Base-by-base conservation (phyloP, 2,329 filamentous ascomycete species). In the Macrophomina tecta region DNA sequence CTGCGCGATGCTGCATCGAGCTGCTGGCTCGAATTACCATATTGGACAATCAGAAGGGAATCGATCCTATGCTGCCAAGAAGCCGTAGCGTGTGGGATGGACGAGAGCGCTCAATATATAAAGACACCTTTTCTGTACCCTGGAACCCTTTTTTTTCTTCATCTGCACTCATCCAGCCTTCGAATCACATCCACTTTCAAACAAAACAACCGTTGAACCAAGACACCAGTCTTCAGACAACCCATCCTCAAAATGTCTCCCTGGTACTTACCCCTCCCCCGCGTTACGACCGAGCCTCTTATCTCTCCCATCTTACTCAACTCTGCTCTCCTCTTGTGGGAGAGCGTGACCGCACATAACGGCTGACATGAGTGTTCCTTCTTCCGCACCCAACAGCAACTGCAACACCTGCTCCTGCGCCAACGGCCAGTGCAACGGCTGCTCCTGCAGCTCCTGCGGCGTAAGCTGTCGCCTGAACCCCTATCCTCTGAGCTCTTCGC, bases 391-490 rank as follows among this genome's bases (percentile, higher is more conserved):
- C 23, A 8, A 53, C 45, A 68, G 56, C 62, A 58, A 62, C 70
- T 77, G 75, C 72, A 58, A 69, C 49, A 66, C 73, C 64, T 77
- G 75, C 74, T 67, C 69, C 65, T 76, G 74, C 73, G 67, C 67
- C 64, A 74, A 75, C 65, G 70, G 65, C 65, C 38, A 76, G 69
- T 77, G 75, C 74, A 69, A 71, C 66, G 69, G 68, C 68, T 77
- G 75, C 70, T 68, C 69, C 56, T 77, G 75, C 70, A 70, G 72
- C 63, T 69, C 72, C 58, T 77, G 75, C 74, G 70, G 67, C 68
- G 68, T 69, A 65, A 61, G 67, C 18, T 34, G 18, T 52, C 38
- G 42, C 62, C 28, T 61, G 16, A 18, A 38, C 36, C 46, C 58
- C 65, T 60, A 42, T 34, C 45, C 23, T 48, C 40, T 30, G 16